Evolutionary conservation across 495 filamentous ascomycete genomes (phyloP).

Genomic region (Cetradonia linearis): DNA sequence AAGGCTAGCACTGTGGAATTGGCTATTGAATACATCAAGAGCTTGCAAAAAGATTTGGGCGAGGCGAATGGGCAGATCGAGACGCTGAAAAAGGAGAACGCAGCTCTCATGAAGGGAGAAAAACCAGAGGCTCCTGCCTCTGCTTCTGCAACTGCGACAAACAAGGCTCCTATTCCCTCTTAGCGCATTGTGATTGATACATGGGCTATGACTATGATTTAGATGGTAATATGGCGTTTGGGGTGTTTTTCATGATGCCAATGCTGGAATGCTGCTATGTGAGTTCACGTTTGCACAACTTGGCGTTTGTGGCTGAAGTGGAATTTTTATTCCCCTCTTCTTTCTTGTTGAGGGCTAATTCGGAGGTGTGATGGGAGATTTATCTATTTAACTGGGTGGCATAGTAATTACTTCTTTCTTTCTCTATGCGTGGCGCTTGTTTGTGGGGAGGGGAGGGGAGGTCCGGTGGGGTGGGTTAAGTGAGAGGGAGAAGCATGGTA

Average conservation of each 20-base stretch:
- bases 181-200: background rate
- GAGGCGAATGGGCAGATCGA: slow-evolving; percentile 52
- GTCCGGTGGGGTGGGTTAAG: background rate
- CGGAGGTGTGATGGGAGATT: background rate
- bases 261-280: slow-evolving; percentile 5
- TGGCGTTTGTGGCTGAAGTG: background rate
- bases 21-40: slow-evolving; percentile 91
- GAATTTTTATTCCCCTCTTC: background rate
- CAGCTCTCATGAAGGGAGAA: background rate
- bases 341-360: background rate
- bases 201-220: background rate
- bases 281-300: background rate
- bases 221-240: background rate
- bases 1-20: slow-evolving; percentile 94
- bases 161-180: background rate
- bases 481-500: background rate
- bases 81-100: slow-evolving; percentile 1
- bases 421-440: background rate
- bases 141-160: background rate
- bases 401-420: background rate
- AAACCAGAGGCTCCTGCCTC: background rate
- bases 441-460: background rate
- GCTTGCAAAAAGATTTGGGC: slow-evolving; percentile 61
- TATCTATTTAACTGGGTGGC: background rate
- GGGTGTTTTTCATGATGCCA: slow-evolving; percentile 2